Evolutionary conservation across 352 stramenopile genomes (phyloP), one percentile per base, ranked within the genome.

Genomic region (Phytophthora pisi): DNA sequence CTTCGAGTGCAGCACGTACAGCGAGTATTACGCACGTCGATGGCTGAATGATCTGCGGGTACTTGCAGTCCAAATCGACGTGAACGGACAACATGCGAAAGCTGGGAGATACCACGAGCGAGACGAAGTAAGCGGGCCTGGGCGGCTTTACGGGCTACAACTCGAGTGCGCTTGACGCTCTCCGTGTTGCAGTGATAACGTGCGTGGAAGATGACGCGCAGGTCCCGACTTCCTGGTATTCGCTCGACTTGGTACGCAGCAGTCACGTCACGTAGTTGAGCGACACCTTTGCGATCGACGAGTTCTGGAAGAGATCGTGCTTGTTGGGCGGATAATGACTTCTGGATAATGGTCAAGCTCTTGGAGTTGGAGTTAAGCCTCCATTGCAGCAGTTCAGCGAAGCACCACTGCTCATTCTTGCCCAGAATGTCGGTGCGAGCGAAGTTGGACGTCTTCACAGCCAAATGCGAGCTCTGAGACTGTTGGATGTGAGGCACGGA

Each of bases 331-430:
- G 56, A 47, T 1, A 78, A 45, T 0, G 70, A 75, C 2, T 28
- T 60, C 45, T 75, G 70, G 1, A 57, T 69, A 9, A 80, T n/a
- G 0, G 61, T 77, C 42, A 80, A 69, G 53, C 55, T 68, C 18
- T 66, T 51, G 7, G 26, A 30, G 26, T 5, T 30, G 26, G 3
- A 30, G 26, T 30, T 30, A 5, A 5, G 6, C 38, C 43, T 20
- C 66, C 43, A 1, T 63, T 52, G 20, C 54, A 52, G 0, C 64
- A 64, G 15, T 55, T 81, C 74, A 7, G 61, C 66, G 52, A 75
- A 78, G 43, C 70, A 81, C 74, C 74, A 81, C 30, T 82, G 75
- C 38, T 82, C 75, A 54, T 82, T 79, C 62, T 75, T 78, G 4
- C 64, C 64, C 11, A 79, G 50, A 10, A 79, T n/a, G 2, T 69